These are phyloP conservation scores for Penicillium sp. DNA, from an alignment of 2,329 filamentous ascomycete species.

Conservation along the genomic window DNA sequence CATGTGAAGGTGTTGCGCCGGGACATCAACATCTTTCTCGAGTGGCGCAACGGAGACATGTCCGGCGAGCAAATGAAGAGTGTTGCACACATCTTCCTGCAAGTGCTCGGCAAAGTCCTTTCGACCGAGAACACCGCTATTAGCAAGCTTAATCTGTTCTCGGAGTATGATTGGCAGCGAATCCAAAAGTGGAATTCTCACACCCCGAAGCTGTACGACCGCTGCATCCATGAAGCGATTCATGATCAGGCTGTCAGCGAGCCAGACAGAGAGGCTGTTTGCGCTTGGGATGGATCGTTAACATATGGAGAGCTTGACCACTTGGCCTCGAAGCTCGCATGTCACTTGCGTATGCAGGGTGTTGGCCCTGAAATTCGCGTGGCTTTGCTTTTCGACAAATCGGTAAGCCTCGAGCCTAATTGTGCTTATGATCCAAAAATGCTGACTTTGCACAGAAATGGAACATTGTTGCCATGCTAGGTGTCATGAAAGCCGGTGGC, in stretches of 20 bases:
- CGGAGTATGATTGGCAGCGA: conserved; percentile 56
- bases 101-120: conserved; percentile 52
- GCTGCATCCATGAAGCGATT: conserved; percentile 40
- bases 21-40: conserved; percentile 38
- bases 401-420: conserved; percentile 26
- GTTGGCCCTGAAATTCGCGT: conserved; percentile 41
- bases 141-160: conserved; percentile 55
- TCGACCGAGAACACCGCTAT: conserved; percentile 44
- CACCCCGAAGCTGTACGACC: conserved; percentile 39
- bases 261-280: conserved; percentile 35
- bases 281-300: conserved; percentile 43
- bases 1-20: conserved; percentile 37
- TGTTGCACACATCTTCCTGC: conserved; percentile 55
- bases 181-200: conserved; percentile 56
- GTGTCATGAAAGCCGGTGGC: conserved; percentile 44
- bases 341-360: conserved; percentile 39
- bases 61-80: conserved; percentile 43
- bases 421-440: not conserved
- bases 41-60: conserved; percentile 41
- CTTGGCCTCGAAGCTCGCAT: conserved; percentile 39
- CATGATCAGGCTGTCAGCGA: conserved; percentile 38
- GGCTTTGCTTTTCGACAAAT: conserved; percentile 45
- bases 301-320: conserved; percentile 39
- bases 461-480: conserved; percentile 43
- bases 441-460: conserved; percentile 34